Percentiles rank a stretch among this genome's conserved stretches.
Conservation (phyloP, 1,284 basidiomycete species). For the Rhodotorula sp. region DNA sequence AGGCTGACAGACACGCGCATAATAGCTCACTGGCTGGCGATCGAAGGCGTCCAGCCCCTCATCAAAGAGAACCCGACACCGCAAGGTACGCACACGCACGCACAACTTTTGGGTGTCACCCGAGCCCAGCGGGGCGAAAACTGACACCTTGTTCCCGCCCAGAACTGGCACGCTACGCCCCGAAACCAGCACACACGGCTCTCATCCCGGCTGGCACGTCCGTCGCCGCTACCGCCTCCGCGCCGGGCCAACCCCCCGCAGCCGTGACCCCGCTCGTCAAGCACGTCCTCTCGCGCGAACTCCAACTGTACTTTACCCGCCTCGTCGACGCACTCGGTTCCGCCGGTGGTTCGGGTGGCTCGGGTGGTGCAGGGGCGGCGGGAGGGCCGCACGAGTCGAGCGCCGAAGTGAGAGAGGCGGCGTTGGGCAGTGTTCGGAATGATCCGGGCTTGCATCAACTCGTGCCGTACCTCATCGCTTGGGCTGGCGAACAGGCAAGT, state of each 20-base stretch:
- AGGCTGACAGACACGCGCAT: no score
- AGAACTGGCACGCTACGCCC: conserved; percentile 40
- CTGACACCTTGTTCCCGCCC: neutral
- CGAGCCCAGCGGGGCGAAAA: neutral
- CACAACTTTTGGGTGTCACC: neutral
- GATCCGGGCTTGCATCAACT: conserved; percentile 92
- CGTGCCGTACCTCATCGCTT: conserved; percentile 91
- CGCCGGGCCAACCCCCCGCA: conserved; percentile 48
- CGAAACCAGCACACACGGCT: conserved; percentile 19
- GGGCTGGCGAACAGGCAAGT: conserved; percentile 75
- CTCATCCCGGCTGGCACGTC: conserved; percentile 48
- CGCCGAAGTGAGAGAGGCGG: conserved; percentile 69
- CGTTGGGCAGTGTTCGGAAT: conserved; percentile 78
- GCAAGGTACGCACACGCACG: conserved; percentile 34
- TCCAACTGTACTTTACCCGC: conserved; percentile 92
- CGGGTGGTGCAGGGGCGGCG: conserved; percentile 40
- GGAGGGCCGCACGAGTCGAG: conserved; percentile 3
- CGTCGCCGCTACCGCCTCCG: conserved; percentile 38
- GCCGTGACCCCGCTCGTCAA: conserved; percentile 64
- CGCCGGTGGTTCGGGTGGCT: conserved; percentile 47
- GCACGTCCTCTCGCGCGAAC: conserved; percentile 86
- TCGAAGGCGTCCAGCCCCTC: conserved; percentile 95
- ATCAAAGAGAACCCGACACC: conserved; percentile 91
- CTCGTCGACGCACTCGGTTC: conserved; percentile 78
- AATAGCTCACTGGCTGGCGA: conserved; percentile 89